Evolutionary conservation across 2,329 filamentous ascomycete genomes (phyloP), one percentile per base, ranked within the genome.

Genomic region (Myriangium duriaei): DNA sequence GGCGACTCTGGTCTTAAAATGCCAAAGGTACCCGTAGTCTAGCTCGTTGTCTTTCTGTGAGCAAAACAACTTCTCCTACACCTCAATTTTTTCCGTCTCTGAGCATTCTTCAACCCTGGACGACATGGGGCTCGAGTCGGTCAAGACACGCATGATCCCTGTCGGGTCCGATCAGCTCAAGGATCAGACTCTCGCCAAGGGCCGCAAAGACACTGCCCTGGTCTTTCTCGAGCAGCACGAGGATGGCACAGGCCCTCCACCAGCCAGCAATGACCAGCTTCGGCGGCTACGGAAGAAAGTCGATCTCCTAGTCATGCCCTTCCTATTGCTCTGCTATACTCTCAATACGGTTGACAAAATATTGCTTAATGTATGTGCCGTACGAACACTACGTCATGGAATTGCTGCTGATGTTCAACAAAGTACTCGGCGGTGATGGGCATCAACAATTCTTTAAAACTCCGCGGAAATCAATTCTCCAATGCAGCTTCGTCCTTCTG

Each of bases 351-450:
- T 77, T 31, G 74, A 78, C 59, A 79, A 79, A 56, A 70, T 77
- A 42, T 67, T 72, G 21, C 64, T 77, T 31, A 78, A 78, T 48
- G 72, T 75, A 36, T 50, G 68, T 58, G 18, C 12, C 16, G 7
- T 39, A 18, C n/a, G n/a, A n/a, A n/a, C n/a, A 16, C 13, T 15
- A 11, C 14, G 15, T 11, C 30, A 30, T 4, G 44, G 11, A 11
- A 24, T 10, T 26, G 6, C 18, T 14, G 10, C 11, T 34, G 32
- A 17, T 34, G 17, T 24, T 13, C 18, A 11, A 31, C 40, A 35
- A 51, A 76, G 68, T 80, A 80, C 49, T 74, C 73, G 12, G 71
- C 70, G 42, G 73, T 81, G 36, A 81, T 80, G 76, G 74, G 74
- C 3, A 52, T 81, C 5, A 60, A 55, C 14, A 54, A 64, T 35